A percentile compares a stretch with the other conserved stretches of the same genome.
These are phyloP conservation scores for Globisporangium ultimum DNA, from an alignment of 352 stramenopile genomes.

Conservation along the genomic window DNA sequence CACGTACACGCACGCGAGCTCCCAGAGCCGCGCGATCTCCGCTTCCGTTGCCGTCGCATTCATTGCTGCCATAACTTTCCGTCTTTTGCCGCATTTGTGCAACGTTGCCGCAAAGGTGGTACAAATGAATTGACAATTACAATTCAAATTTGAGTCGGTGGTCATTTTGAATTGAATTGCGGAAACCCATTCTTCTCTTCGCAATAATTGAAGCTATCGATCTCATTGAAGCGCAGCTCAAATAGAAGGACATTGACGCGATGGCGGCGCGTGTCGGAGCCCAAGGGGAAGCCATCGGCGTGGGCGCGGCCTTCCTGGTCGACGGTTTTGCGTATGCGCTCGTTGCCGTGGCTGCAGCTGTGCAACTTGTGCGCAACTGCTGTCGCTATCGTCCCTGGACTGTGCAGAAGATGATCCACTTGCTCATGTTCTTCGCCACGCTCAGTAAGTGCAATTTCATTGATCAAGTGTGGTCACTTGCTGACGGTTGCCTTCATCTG, in stretches of 20 bases:
- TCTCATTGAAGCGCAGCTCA: too few species aligned
- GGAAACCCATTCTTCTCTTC: neutral
- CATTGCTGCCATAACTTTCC: constrained; percentile 1
- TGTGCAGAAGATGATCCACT: constrained; percentile 85
- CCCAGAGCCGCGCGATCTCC: constrained; percentile 58
- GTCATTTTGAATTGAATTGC: neutral
- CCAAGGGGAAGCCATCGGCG: constrained; percentile 43
- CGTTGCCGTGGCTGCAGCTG: constrained; percentile 45
- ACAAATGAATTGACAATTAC: neutral
- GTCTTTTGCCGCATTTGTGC: neutral
- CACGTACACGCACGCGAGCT: constrained; percentile 41
- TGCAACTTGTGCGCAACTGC: constrained; percentile 83
- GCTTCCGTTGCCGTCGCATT: neutral
- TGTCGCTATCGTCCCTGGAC: constrained; percentile 81
- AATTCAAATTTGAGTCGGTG: neutral
- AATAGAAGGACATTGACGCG: too few species aligned
- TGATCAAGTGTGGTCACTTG: too few species aligned
- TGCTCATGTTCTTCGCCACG: constrained; percentile 80
- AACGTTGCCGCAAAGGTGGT: neutral
- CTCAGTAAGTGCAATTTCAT: constrained; percentile 27
- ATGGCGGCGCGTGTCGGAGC: neutral
- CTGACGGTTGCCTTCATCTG: neutral
- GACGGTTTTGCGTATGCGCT: constrained; percentile 68
- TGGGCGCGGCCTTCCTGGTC: constrained; percentile 61
- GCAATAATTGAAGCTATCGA: constrained; percentile 5